A percentile compares a stretch with the other conserved stretches of the same genome.
These are phyloP conservation scores for Acarospora socialis DNA, from an alignment of 2,329 filamentous ascomycete genomes.

Conservation along the genomic window DNA sequence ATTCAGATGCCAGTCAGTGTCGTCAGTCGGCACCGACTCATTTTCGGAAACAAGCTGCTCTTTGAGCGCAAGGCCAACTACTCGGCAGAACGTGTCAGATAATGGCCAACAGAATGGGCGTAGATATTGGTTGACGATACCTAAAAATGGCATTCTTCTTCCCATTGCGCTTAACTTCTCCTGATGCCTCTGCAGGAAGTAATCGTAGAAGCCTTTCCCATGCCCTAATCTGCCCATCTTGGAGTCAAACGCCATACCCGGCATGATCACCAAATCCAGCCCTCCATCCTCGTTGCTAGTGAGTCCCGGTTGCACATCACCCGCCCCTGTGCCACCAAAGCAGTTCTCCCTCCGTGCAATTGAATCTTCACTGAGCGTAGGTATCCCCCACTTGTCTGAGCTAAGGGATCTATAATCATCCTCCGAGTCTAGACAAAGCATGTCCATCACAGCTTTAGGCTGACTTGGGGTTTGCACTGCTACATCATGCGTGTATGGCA, in stretches of 20 bases:
- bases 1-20: conserved; percentile 67
- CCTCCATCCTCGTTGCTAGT: conserved; percentile 23
- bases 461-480: conserved; percentile 23
- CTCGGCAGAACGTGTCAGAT: conserved; percentile 19
- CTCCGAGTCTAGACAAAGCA: conserved; percentile 64
- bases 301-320: conserved; percentile 14
- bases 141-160: conserved; percentile 41
- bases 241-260: conserved; percentile 81
- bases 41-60: conserved; percentile 64
- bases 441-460: conserved; percentile 74
- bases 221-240: conserved; percentile 69
- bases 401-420: conserved; percentile 65
- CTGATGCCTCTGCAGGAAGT: conserved; percentile 68
- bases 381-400: conserved; percentile 84
- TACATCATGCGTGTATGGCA: conserved; percentile 70
- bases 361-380: conserved; percentile 57
- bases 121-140: conserved; percentile 30
- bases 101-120: conserved; percentile 16
- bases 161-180: conserved; percentile 22
- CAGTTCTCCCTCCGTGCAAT: conserved; percentile 56
- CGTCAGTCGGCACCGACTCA: conserved; percentile 56
- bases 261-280: conserved; percentile 79
- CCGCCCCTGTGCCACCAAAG: conserved; percentile 47
- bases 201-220: conserved; percentile 94
- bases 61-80: conserved; percentile 66